Conservation (phyloP, 352 stramenopile species). For the Albugo candida region DNA sequence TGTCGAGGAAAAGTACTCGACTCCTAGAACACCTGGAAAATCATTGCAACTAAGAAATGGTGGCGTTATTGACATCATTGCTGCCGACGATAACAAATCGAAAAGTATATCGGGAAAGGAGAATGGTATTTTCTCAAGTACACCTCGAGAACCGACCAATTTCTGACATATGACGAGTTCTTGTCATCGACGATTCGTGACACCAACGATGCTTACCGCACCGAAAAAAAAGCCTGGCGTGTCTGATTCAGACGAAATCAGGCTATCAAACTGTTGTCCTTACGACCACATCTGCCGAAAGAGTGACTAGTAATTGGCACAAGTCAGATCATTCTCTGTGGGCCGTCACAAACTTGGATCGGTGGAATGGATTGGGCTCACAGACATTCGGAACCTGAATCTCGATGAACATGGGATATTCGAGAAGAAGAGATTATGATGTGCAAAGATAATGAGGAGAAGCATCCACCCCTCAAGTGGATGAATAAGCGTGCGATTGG, state of each 20-base stretch:
- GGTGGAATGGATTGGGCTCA: constrained; percentile 64
- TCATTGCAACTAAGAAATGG: constrained; percentile 2
- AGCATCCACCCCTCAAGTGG: constrained; percentile 44
- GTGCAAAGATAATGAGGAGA: constrained; percentile 65
- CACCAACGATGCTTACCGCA: constrained; percentile 12
- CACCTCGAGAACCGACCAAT: constrained; percentile 12
- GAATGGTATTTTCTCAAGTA: no score
- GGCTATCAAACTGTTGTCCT: constrained; percentile 63
- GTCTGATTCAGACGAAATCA: constrained; percentile 45
- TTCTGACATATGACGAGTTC: constrained; percentile 70
- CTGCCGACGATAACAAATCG: constrained; percentile 30
- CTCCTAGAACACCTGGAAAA: no score
- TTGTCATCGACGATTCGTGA: constrained; percentile 38
- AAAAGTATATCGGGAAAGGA: constrained; percentile 5
- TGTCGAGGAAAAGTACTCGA: no score
- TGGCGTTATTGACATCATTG: constrained; percentile 39
- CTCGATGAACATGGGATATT: constrained; percentile 62
- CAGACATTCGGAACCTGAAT: constrained; percentile 57
- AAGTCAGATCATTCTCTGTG: constrained; percentile 59
- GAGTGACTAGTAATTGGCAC: constrained; percentile 36
- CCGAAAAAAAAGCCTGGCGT: constrained; percentile 19
- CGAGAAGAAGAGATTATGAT: constrained; percentile 71
- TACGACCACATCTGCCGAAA: constrained; percentile 50
- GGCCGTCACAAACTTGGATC: constrained; percentile 57
- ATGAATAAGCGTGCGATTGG: constrained; percentile 64